Evolutionary conservation across 192 early-diverging fungal species (phyloP), one percentile per base, ranked within the genome.

Genomic region (Mortierella antarctica): DNA sequence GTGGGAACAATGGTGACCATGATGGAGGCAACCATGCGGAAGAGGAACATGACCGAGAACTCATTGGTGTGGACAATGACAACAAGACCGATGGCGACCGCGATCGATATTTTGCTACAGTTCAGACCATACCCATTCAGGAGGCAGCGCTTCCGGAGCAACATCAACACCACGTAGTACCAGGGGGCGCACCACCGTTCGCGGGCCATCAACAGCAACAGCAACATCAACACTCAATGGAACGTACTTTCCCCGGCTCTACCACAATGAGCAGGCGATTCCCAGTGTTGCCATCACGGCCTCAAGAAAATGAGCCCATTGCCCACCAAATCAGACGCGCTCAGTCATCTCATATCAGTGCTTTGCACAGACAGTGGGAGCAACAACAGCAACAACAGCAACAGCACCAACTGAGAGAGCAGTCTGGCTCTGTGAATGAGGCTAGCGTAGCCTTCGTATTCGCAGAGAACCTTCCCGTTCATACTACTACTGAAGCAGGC

Each of bases 251-350:
- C 7, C 31, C 46, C 9, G 13, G 20, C 11, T 17, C 41, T 44
- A 67, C 54, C 4, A 12, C 40, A 12, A 67, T 67, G 65, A 67
- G 65, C 21, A 67, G 65, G 18, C 18, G 31, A 13, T 41, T 20
- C 12, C 53, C 51, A 8, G 4, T 20, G 23, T 10, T 67, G 5
- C 65, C 54, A 12, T 54, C 41, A 42, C 23, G 31, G 15, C 42
- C 65, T 21, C 14, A 20, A 18, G 6, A 40, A 44, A 54, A 57
- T 11, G 65, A 67, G 21, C 54, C 65, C 12, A 11, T 67, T 6
- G 52, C 65, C 2, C 65, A 67, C 23, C 65, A 67, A 42, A 67
- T 67, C 54, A 53, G 65, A 39, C 65, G 65, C 40, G 42, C 45
- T 5, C 65, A 67, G 18, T 52, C 21, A 23, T 11, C 51, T 2